Evolutionary conservation across 2,329 filamentous ascomycete species (phyloP).

Genomic region (Exophiala bonariae): DNA sequence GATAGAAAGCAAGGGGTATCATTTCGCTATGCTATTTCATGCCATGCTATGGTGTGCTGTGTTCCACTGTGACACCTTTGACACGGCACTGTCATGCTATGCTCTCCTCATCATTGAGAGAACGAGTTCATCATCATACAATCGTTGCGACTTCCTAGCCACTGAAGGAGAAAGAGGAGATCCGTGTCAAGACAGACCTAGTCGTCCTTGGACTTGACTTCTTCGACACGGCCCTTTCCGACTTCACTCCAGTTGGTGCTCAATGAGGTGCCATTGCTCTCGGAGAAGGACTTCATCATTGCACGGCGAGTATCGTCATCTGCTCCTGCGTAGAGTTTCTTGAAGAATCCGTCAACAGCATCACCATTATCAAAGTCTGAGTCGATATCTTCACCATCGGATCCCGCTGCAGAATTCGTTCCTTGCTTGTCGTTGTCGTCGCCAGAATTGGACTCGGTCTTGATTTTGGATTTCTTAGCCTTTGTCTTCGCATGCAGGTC

Average conservation of each 20-base stretch:
- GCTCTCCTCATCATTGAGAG: too few species aligned
- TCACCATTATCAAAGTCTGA: slow-evolving; percentile 39
- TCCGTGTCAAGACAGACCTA: too few species aligned
- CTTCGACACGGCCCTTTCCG: slow-evolving; percentile 66
- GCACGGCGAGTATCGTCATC: slow-evolving; percentile 80
- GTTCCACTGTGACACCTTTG: too few species aligned
- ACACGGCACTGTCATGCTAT: too few species aligned
- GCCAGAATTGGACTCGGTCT: slow-evolving; percentile 37
- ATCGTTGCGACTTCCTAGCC: too few species aligned
- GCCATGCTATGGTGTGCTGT: too few species aligned
- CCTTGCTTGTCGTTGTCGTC: slow-evolving; percentile 41
- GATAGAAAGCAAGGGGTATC: too few species aligned
- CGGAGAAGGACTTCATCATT: slow-evolving; percentile 96
- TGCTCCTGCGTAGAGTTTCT: slow-evolving; percentile 76
- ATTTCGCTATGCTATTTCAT: too few species aligned
- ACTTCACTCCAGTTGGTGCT: slow-evolving; percentile 93
- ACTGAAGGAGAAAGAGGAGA: too few species aligned
- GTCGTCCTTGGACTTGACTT: slow-evolving; percentile 22
- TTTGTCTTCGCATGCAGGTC: slow-evolving; percentile 47
- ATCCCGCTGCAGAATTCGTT: too few species aligned
- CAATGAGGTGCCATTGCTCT: slow-evolving; percentile 89
- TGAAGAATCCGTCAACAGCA: slow-evolving; percentile 75
- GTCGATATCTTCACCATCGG: slow-evolving; percentile 52
- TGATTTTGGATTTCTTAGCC: slow-evolving; percentile 27
- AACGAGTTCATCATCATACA: background rate